phyloP scores from a whole-genome alignment of 352 stramenopile species.

The Peronospora farinosa region DNA sequence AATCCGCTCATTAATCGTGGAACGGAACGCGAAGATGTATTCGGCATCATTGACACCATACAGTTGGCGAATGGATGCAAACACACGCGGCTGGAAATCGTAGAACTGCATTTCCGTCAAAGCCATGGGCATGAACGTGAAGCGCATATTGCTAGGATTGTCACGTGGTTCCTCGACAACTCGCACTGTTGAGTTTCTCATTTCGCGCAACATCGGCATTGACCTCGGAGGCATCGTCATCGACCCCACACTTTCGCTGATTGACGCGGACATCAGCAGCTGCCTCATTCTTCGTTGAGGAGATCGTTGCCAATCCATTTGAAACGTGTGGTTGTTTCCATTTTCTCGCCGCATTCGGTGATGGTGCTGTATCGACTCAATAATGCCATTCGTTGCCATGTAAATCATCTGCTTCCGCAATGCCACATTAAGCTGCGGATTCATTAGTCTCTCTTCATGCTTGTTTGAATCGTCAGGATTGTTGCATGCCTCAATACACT shows the following conservation, averaged over 20 bases:
- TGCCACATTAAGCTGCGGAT: constrained; percentile 82
- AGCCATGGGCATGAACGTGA: constrained; percentile 60
- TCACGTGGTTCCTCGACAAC: constrained; percentile 54
- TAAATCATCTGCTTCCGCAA: constrained; percentile 84
- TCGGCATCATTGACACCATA: constrained; percentile 65
- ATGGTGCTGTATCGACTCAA: constrained; percentile 80
- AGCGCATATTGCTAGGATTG: constrained; percentile 35
- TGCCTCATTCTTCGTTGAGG: constrained; percentile 46
- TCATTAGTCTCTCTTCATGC: constrained; percentile 44
- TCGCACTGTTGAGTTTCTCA: constrained; percentile 52
- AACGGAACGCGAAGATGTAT: constrained; percentile 73
- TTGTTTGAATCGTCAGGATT: constrained; percentile 18
- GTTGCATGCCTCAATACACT: constrained; percentile 16
- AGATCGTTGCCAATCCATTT: constrained; percentile 71
- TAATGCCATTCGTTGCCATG: constrained; percentile 85
- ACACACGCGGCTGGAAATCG: constrained; percentile 77
- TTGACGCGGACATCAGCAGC: constrained; percentile 42
- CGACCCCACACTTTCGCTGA: constrained; percentile 24
- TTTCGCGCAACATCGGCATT: constrained; percentile 24
- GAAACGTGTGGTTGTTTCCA: constrained; percentile 74
- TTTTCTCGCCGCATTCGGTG: constrained; percentile 61
- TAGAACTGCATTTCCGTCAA: constrained; percentile 86
- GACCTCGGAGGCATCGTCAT: constrained; percentile 30
- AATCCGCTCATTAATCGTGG: constrained; percentile 85
- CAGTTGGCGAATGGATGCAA: constrained; percentile 65